Conservation (phyloP, 2,329 filamentous ascomycete species). For the Cladobotryum mycophilum region DNA sequence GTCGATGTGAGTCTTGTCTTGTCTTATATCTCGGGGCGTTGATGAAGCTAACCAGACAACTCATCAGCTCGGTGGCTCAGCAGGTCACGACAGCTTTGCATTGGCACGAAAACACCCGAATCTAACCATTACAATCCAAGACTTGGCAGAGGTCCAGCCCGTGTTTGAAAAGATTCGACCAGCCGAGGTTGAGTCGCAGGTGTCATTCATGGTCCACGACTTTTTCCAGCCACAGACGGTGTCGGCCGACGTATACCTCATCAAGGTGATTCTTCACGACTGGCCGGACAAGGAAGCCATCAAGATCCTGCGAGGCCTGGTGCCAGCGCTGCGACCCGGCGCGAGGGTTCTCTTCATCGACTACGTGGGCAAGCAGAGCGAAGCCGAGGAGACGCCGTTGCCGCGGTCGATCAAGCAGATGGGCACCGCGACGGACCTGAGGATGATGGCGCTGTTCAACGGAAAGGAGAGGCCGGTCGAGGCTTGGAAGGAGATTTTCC, state of each 20-base stretch:
- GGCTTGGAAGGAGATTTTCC: conserved; percentile 12
- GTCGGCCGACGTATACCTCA: conserved; percentile 34
- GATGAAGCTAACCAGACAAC: no score
- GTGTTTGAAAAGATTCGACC: conserved; percentile 28
- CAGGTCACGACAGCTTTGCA: no score
- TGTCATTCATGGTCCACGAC: conserved; percentile 30
- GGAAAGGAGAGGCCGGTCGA: conserved; percentile 17
- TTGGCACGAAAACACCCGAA: conserved; percentile 16
- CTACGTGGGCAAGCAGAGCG: no score
- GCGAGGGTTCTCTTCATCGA: no score
- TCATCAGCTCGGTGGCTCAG: no score
- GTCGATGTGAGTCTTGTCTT: conserved; percentile 22
- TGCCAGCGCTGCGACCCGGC: conserved; percentile 29
- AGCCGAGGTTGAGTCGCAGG: conserved; percentile 20
- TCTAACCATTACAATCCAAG: conserved; percentile 36
- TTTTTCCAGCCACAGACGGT: conserved; percentile 29
- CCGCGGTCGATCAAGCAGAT: conserved; percentile 19
- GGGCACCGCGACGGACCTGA: conserved; percentile 26
- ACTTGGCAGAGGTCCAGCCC: conserved; percentile 30
- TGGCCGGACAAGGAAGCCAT: conserved; percentile 41
- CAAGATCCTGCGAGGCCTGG: conserved; percentile 33
- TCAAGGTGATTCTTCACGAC: conserved; percentile 49
- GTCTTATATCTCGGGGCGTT: no score
- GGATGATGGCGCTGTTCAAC: conserved; percentile 43
- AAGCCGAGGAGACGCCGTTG: no score